These are phyloP conservation scores for Mesotaenium endlicherianum DNA, from an alignment of 139 green algal genomes.

Conservation along the genomic window DNA sequence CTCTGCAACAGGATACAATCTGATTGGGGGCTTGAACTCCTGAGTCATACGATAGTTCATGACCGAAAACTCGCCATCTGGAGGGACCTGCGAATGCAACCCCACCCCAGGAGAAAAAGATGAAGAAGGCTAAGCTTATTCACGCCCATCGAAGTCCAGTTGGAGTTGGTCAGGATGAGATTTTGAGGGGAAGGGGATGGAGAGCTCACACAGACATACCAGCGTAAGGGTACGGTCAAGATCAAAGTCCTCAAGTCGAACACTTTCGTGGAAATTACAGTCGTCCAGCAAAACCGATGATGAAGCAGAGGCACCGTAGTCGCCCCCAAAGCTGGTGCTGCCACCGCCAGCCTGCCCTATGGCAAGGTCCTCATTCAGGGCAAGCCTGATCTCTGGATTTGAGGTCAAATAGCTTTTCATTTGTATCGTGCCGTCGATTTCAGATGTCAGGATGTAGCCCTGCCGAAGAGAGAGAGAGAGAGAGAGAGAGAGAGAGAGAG, in stretches of 20 bases:
- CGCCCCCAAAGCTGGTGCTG: not conserved
- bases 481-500: not conserved
- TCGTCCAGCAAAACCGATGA: conserved; percentile 77
- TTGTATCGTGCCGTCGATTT: conserved; percentile 85
- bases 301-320: not conserved
- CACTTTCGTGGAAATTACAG: conserved; percentile 82
- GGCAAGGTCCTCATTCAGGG: conserved; percentile 83
- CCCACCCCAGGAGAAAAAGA: too few species aligned
- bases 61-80: conserved; percentile 82
- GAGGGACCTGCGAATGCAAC: conserved; percentile 59
- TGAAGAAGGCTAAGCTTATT: too few species aligned
- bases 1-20: conserved; percentile 70
- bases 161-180: too few species aligned
- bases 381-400: conserved; percentile 83
- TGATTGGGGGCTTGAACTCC: conserved; percentile 85
- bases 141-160: too few species aligned
- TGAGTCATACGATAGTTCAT: conserved; percentile 89
- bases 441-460: conserved; percentile 75
- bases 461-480: conserved; percentile 16
- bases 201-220: conserved; percentile 33
- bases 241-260: conserved; percentile 80
- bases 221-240: conserved; percentile 85
- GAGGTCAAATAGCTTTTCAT: conserved; percentile 82
- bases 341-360: conserved; percentile 54
- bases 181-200: not conserved